These are phyloP conservation scores for Suillus occidentalis DNA, from an alignment of 768 basidiomycete species.

Conservation along the genomic window DNA sequence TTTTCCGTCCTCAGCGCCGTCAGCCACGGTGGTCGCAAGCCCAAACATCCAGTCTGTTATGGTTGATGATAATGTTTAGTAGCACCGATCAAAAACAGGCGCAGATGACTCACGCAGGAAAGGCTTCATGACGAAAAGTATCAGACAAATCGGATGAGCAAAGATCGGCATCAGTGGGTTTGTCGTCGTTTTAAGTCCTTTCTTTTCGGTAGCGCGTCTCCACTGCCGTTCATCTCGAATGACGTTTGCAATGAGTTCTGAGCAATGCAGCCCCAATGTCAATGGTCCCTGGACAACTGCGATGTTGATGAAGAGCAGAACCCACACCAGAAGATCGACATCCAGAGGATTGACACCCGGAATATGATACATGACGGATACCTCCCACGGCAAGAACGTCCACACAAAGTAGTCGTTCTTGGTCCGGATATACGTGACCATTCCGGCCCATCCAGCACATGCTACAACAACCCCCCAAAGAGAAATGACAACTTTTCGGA, in stretches of 20 bases:
- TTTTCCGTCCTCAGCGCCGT: no score
- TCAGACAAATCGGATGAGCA: conserved; percentile 18
- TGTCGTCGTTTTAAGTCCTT: conserved; percentile 16
- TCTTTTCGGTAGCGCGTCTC: conserved; percentile 9
- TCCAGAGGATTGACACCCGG: conserved; percentile 16
- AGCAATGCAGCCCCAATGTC: conserved; percentile 29
- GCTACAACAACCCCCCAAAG: not conserved
- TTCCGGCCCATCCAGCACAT: conserved; percentile 20
- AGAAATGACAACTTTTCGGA: conserved; percentile 21
- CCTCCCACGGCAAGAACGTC: no score
- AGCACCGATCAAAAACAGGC: not conserved
- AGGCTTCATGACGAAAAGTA: conserved; percentile 22
- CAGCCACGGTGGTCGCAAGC: no score
- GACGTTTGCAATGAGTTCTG: conserved; percentile 22
- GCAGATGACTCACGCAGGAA: conserved; percentile 23
- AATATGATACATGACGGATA: conserved; percentile 19
- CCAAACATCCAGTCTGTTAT: no score
- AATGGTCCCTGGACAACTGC: conserved; percentile 27
- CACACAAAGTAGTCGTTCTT: no score
- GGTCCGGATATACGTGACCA: not conserved
- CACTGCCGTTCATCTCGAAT: conserved; percentile 9
- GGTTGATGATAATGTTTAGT: not conserved
- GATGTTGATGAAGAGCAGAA: conserved; percentile 26
- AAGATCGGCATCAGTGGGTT: conserved; percentile 26
- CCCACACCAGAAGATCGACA: conserved; percentile 23